Conservation (phyloP, 2,329 filamentous ascomycete species). For the Venturia aucupariae region DNA sequence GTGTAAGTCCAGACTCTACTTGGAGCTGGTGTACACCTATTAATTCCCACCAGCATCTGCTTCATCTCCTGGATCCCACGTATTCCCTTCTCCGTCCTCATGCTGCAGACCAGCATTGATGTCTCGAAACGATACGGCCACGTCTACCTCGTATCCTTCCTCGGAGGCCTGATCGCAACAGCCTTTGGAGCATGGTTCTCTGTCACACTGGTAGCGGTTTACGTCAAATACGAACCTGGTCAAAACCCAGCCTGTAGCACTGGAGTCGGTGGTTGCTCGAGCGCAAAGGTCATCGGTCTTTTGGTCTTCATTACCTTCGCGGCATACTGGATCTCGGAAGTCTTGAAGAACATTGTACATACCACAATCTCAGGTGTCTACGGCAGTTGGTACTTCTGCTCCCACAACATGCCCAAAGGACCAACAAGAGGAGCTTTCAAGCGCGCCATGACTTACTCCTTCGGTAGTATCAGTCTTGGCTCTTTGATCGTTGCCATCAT, state of each 20-base stretch:
- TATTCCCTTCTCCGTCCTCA: constrained; percentile 84
- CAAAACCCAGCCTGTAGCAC: constrained; percentile 47
- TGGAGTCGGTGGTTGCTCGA: constrained; percentile 55
- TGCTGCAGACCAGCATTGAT: constrained; percentile 79
- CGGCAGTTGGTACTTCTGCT: constrained; percentile 84
- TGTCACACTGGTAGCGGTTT: constrained; percentile 76
- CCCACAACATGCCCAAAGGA: constrained; percentile 58
- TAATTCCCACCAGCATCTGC: constrained; percentile 42
- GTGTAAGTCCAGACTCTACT: constrained; percentile 28
- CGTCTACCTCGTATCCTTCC: constrained; percentile 74
- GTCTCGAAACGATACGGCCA: constrained; percentile 77
- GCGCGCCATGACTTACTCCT: constrained; percentile 79
- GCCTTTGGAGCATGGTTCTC: constrained; percentile 79
- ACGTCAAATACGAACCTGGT: constrained; percentile 69
- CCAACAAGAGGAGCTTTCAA: constrained; percentile 77
- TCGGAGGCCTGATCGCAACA: constrained; percentile 68
- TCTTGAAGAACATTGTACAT: constrained; percentile 89
- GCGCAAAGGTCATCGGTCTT: constrained; percentile 71
- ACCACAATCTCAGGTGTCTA: constrained; percentile 81
- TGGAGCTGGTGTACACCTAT: neutral
- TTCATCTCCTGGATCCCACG: constrained; percentile 84
- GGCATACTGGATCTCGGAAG: constrained; percentile 89
- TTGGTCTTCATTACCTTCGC: constrained; percentile 58
- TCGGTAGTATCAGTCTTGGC: constrained; percentile 81
- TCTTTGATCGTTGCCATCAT: constrained; percentile 80